Conservation (phyloP, 2,329 filamentous ascomycete species). For the Tetracladium maxilliforme region DNA sequence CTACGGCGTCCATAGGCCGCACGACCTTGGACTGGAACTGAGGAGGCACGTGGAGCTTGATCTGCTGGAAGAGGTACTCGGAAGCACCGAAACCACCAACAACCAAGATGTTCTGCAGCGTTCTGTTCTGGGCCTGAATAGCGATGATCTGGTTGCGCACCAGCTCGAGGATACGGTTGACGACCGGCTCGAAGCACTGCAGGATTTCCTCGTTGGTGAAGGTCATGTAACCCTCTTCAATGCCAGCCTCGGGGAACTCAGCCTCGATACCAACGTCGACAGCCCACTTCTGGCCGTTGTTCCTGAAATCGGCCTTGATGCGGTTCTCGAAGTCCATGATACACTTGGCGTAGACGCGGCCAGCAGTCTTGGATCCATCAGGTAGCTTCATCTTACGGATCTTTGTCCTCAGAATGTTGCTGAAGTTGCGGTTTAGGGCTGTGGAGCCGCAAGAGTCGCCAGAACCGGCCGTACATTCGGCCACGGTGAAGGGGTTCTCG, state of each 20-base stretch:
- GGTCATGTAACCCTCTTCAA: slow-evolving; percentile 99
- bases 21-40: slow-evolving; percentile 99
- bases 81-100: slow-evolving; percentile 97
- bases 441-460: slow-evolving; percentile 98
- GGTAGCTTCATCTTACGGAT: slow-evolving; percentile 99
- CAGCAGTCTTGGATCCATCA: slow-evolving; percentile 92
- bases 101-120: slow-evolving; percentile 88
- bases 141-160: slow-evolving; percentile 98
- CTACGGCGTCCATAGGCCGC: slow-evolving; percentile 95
- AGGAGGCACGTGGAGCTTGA: slow-evolving; percentile 93
- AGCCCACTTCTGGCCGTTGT: slow-evolving; percentile 98
- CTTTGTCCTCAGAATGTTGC: slow-evolving; percentile 93
- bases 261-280: slow-evolving; percentile 98
- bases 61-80: slow-evolving; percentile 98
- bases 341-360: slow-evolving; percentile 95
- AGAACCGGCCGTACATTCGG: slow-evolving; percentile 92
- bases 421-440: slow-evolving; percentile 93
- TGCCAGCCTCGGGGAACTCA: slow-evolving; percentile 92
- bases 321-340: slow-evolving; percentile 99
- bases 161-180: slow-evolving; percentile 90
- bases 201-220: slow-evolving; percentile 99
- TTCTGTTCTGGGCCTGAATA: slow-evolving; percentile 91
- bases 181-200: slow-evolving; percentile 96
- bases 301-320: slow-evolving; percentile 98
- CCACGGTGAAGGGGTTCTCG: slow-evolving; percentile 91